A percentile compares a stretch with the other conserved stretches of the same genome.
Evolutionary conservation across 2,329 filamentous ascomycete species (phyloP).

Genomic region (Nannizziopsis arthrosporioides): DNA sequence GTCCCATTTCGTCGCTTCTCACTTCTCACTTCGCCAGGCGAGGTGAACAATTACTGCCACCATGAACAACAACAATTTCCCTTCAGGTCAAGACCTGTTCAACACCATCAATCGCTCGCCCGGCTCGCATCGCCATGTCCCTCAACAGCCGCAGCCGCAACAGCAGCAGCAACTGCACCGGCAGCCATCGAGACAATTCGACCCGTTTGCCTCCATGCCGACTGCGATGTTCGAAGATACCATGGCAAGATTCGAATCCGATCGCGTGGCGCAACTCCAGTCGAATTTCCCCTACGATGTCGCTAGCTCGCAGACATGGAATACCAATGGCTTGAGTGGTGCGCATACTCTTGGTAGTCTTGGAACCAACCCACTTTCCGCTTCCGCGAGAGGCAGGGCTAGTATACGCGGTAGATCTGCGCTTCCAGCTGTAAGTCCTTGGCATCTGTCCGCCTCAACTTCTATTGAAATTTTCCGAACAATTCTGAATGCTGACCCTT

Average conservation of each 20-base stretch:
- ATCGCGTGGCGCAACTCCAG: conserved; percentile 47
- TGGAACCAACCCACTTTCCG: conserved; percentile 36
- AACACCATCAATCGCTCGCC: conserved; percentile 61
- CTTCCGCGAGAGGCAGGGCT: conserved; percentile 45
- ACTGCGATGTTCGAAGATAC: conserved; percentile 60
- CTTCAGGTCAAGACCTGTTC: conserved; percentile 41
- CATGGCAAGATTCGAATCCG: conserved; percentile 49
- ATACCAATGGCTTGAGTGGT: conserved; percentile 58
- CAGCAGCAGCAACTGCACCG: conserved; percentile 54
- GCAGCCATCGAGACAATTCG: conserved; percentile 66
- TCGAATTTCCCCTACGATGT: conserved; percentile 59
- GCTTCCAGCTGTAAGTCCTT: conserved; percentile 58
- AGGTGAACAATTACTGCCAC: conserved; percentile 17
- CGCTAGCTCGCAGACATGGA: conserved; percentile 64
- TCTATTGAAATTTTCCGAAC: not conserved
- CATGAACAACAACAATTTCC: conserved; percentile 24
- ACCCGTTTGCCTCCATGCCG: conserved; percentile 57
- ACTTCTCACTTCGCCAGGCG: conserved; percentile 16
- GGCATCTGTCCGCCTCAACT: not conserved
- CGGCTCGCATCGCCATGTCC: conserved; percentile 54
- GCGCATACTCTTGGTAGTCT: conserved; percentile 52
- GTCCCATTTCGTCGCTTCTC: not conserved
- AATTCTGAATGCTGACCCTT: conserved; percentile 5
- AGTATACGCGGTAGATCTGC: conserved; percentile 46
- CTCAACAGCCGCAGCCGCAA: conserved; percentile 28